Conservation (phyloP, 2,329 filamentous ascomycete species). For the Paecilomyces sp. region DNA sequence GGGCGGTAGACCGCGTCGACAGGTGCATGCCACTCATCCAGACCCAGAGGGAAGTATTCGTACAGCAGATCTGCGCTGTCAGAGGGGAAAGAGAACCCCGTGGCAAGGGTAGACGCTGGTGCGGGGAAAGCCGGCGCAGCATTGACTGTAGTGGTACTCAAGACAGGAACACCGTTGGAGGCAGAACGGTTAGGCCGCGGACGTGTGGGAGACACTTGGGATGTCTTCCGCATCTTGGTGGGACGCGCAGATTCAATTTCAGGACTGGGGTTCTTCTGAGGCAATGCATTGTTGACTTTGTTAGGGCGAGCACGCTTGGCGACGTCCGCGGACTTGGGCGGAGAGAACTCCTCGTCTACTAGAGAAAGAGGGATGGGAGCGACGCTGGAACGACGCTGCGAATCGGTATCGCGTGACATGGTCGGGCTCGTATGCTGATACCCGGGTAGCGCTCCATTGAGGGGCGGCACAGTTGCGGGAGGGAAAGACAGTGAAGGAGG, state of each 20-base stretch:
- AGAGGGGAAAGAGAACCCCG: slow-evolving; percentile 36
- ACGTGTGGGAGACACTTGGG: slow-evolving; percentile 22
- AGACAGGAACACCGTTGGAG: slow-evolving; percentile 19
- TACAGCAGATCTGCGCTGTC: slow-evolving; percentile 81
- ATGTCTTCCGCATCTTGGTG: slow-evolving; percentile 31
- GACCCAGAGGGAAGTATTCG: slow-evolving; percentile 85
- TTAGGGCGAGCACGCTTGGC: slow-evolving; percentile 10
- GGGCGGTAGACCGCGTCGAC: slow-evolving; percentile 86
- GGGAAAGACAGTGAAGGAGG: slow-evolving; percentile 13
- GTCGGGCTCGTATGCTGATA: slow-evolving; percentile 50
- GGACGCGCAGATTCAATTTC: slow-evolving; percentile 24
- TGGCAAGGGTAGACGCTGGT: slow-evolving; percentile 47
- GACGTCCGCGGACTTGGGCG: slow-evolving; percentile 17
- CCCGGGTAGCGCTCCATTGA: slow-evolving; percentile 18
- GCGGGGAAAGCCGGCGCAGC: slow-evolving; percentile 20
- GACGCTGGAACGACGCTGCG: slow-evolving; percentile 24
- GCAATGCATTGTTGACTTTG: slow-evolving; percentile 16
- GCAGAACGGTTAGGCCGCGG: slow-evolving; percentile 21
- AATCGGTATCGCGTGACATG: slow-evolving; percentile 33
- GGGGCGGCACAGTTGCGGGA: slow-evolving; percentile 5
- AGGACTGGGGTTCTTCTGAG: slow-evolving; percentile 18
- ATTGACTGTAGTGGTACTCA: slow-evolving; percentile 19
- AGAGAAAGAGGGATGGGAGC: slow-evolving; percentile 50
- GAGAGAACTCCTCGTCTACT: slow-evolving; percentile 47
- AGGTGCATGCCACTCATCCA: slow-evolving; percentile 87